phyloP scores from a whole-genome alignment of 768 basidiomycete genomes.

The Calocybe gangraenosa region DNA sequence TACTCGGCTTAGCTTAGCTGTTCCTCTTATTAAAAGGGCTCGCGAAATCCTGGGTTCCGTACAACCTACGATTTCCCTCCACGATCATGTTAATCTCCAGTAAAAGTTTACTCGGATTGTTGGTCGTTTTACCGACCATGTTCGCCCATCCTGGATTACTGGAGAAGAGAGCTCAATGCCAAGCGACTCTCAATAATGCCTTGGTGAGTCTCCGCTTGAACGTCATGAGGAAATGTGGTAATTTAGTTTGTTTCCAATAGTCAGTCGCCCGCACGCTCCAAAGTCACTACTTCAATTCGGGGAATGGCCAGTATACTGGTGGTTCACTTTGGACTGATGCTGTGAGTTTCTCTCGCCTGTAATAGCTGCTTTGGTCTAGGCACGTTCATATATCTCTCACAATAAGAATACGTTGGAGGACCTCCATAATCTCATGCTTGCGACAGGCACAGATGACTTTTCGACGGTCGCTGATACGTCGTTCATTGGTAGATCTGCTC shows the following conservation, averaged over 20 bases:
- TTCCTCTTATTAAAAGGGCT: too few species aligned
- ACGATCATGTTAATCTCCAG: neutral
- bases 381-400: neutral
- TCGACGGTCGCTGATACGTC: slow-evolving; percentile 37
- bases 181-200: slow-evolving; percentile 14
- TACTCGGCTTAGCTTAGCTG: too few species aligned
- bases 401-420: slow-evolving; percentile 60
- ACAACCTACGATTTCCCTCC: neutral
- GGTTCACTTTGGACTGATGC: slow-evolving; percentile 56
- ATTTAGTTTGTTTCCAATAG: slow-evolving; percentile 11
- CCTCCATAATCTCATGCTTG: slow-evolving; percentile 56
- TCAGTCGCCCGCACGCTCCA: slow-evolving; percentile 31
- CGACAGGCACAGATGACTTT: slow-evolving; percentile 37
- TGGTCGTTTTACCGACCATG: slow-evolving; percentile 1
- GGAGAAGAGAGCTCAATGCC: slow-evolving; percentile 17
- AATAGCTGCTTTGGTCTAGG: neutral
- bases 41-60: too few species aligned
- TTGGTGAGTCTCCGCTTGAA: slow-evolving; percentile 2
- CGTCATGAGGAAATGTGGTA: too few species aligned
- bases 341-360: too few species aligned
- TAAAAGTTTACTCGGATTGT: neutral
- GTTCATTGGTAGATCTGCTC: slow-evolving; percentile 40
- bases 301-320: slow-evolving; percentile 39
- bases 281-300: slow-evolving; percentile 36
- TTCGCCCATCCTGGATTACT: slow-evolving; percentile 5